Base-by-base conservation (phyloP, 2,329 filamentous ascomycete species). In the Colletotrichum viniferum region DNA sequence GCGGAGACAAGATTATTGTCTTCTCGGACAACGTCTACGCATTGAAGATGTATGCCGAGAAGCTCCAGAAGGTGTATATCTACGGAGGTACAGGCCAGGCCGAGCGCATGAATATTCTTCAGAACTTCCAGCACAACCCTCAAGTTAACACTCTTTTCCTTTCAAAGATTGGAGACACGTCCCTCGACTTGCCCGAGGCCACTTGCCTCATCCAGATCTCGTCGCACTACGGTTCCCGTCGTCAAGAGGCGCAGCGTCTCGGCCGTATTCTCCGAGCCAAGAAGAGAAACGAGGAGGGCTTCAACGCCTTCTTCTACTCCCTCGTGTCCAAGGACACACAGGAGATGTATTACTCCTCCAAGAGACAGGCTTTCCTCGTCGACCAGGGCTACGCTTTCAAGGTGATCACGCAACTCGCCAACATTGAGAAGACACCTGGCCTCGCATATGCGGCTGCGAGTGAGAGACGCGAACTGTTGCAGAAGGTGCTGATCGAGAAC, bases 341-440 rank as follows among this genome's bases (percentile, higher is more conserved):
- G 77, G 97, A 99, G 84, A 98, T 99, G 96, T 97, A 93, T 82
- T 99, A 98, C 84, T 98, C 96, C 0, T 96, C 96, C 5, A 98
- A 98, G 85, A 92, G 97, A 12, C 97, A 99, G 84, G 96, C 97
- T 1, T 99, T 99, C 87, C 89, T 99, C 1, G 96, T 99, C 26
- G 97, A 99, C 79, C 97, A 99, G 85, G 97, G 97, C 12, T 99
- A 99, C 83, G 96, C 97, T 0, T 99, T 99, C 90, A 98, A 98
- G 83, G 96, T 98, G 77, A 99, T 99, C 83, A 99, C 97, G 0
- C 95, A 98, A 81, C 89, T 99, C 9, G 94, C 96, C 81, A 97
- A 96, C 66, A 95, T 99, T 77, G 95, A 98, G 76, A 91, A 95
- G 74, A 94, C 96, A 69, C 92, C 94, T 0, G 92, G 93, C 0